Evolutionary conservation across 768 basidiomycete genomes (phyloP), one percentile per base, ranked within the genome.

Genomic region (Scleroderma bovista): DNA sequence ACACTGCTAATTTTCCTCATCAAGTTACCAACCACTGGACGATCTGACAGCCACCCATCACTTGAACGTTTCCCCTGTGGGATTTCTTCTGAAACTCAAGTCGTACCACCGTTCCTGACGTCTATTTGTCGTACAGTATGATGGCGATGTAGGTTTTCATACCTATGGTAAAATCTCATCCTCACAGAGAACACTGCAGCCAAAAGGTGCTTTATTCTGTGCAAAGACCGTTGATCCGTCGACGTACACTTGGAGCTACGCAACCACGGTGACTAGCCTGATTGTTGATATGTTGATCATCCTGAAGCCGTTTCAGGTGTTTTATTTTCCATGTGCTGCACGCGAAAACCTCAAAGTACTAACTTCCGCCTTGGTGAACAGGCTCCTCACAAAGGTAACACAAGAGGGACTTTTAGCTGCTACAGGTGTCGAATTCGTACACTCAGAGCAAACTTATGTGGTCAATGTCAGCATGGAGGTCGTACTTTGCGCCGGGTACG

Each of bases 401-500:
- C 11, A 33, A 31, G 29, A 29, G 41, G 33, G 48, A 6, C 52
- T 60, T 6, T 54, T 77, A 23, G 57, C 60, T 29, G 80, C 79
- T 1, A 71, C 67, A 4, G 76, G 76, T 6, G 73, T 82, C 12
- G 72, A 72, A 47, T 81, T 79, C 59, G 56, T 68, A 17, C 41
- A 65, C 37, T 55, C 56, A 4, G 66, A 54, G 20, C 51, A 53
- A 13, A 57, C 41, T 4, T 68, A 72, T 50, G 51, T 61, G 3
- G 74, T 74, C 26, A 60, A 66, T 24, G 76, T 74, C 12, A 62
- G 57, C 41, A 73, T 72, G 47, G 80, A 83, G 60, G 78, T 81
- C 26, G 72, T 82, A 44, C 61, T 81, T 2, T 68, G 64, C 41
- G 69, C 72, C 5, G 75, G 74, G 72, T 72, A 56, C 24, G 32